phyloP scores from a whole-genome alignment of 208 protist species.

The Balamuthia mandrillaris region DNA sequence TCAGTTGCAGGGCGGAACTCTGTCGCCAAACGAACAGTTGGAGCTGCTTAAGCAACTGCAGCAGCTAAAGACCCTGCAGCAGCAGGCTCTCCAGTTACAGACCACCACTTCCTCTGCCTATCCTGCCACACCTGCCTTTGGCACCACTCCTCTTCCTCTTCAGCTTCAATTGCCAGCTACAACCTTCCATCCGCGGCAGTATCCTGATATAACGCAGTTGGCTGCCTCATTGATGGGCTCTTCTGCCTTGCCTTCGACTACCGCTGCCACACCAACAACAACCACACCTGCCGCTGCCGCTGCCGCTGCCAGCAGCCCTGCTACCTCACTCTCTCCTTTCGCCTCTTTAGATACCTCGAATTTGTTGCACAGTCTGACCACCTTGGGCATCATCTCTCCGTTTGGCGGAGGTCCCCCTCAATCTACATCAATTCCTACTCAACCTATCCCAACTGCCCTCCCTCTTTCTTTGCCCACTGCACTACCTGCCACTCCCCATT shows the following conservation, averaged over 20 bases:
- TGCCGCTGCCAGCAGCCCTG: background rate
- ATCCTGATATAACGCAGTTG: background rate
- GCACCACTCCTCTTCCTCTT: background rate
- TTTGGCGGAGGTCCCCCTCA: background rate
- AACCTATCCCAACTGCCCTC: background rate
- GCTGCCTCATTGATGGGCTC: background rate
- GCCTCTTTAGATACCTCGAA: background rate
- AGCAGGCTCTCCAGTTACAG: background rate
- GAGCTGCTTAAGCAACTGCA: background rate
- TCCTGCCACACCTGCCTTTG: background rate
- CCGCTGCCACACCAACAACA: background rate
- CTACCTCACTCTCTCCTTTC: background rate
- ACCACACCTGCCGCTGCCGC: background rate
- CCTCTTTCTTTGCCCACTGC: background rate
- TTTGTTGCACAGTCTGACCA: background rate
- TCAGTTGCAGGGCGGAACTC: background rate
- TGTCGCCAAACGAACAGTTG: background rate
- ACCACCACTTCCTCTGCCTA: background rate
- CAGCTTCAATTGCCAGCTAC: background rate
- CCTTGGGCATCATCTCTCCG: background rate
- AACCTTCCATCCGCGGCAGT: background rate
- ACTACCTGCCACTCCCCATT: background rate
- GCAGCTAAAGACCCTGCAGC: constrained; percentile 11
- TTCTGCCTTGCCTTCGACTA: background rate
- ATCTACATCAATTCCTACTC: background rate